A percentile compares a stretch with the other conserved stretches of the same genome.
phyloP scores from a whole-genome alignment of 2,329 filamentous ascomycete genomes.

The Beauveria australis region DNA sequence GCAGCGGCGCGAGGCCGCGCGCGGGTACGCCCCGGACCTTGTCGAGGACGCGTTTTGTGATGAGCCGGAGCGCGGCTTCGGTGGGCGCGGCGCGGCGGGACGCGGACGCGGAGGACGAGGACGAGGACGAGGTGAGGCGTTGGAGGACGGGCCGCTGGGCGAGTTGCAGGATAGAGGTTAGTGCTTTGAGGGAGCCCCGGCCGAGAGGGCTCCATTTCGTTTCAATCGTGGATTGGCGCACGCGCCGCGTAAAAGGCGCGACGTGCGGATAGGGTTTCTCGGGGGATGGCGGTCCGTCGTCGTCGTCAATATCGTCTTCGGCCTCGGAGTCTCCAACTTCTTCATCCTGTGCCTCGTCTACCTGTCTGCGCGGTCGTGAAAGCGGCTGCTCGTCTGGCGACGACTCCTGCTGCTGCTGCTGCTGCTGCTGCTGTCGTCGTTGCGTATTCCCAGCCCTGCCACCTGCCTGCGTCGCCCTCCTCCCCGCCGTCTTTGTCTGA shows the following conservation, averaged over 20 bases:
- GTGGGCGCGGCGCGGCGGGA: slow-evolving; percentile 39
- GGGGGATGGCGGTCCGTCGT: slow-evolving; percentile 19
- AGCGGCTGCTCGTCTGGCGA: slow-evolving; percentile 9
- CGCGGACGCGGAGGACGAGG: slow-evolving; percentile 21
- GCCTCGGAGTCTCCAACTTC: slow-evolving; percentile 4
- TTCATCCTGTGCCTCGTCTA: not conserved
- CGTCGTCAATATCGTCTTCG: slow-evolving; percentile 14
- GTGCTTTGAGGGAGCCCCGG: slow-evolving; percentile 43
- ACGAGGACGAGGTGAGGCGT: slow-evolving; percentile 32
- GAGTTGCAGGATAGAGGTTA: slow-evolving; percentile 48
- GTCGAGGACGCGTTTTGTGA: slow-evolving; percentile 46
- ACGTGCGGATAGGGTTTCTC: slow-evolving; percentile 41
- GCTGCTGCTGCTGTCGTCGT: slow-evolving; percentile 5
- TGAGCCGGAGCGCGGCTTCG: slow-evolving; percentile 44
- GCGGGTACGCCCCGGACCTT: slow-evolving; percentile 33
- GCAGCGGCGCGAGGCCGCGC: slow-evolving; percentile 35
- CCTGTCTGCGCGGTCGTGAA: not conserved
- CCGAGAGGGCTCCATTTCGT: slow-evolving; percentile 58
- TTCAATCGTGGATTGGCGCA: slow-evolving; percentile 58
- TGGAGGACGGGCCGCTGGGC: slow-evolving; percentile 55
- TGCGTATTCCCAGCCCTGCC: not conserved
- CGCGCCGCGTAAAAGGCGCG: slow-evolving; percentile 38
- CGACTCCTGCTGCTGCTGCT: slow-evolving; percentile 13
- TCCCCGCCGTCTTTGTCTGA: not conserved
- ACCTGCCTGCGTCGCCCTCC: slow-evolving; percentile 14